Evolutionary conservation across 441 rosid species (phyloP).

Genomic region (Mallotus repandus): DNA sequence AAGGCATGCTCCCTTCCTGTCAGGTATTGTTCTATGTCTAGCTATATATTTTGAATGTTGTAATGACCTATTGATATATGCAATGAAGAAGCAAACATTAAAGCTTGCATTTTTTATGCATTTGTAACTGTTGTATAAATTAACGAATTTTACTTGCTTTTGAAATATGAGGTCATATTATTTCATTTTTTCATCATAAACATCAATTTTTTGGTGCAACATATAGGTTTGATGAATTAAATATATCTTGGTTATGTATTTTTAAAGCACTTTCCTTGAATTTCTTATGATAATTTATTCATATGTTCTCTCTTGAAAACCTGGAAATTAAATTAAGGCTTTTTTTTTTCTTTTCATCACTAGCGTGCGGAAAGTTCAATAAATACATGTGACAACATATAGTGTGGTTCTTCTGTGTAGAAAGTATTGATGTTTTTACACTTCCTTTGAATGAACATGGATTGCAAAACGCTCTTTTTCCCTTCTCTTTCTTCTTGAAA

Average conservation of each 20-base stretch:
- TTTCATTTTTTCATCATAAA: neutral
- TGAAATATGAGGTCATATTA: neutral
- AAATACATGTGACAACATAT: neutral
- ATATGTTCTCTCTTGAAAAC: neutral
- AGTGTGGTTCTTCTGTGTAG: neutral
- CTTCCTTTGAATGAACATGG: neutral
- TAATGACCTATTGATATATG: neutral
- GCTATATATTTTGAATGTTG: neutral
- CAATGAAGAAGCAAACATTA: neutral
- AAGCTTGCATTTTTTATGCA: neutral
- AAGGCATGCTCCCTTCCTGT: slow-evolving; percentile 42
- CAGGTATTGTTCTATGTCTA: slow-evolving; percentile 27
- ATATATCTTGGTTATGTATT: too few relatives aligned
- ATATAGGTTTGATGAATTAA: too few relatives aligned
- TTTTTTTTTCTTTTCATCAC: neutral
- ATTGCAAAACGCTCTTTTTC: neutral
- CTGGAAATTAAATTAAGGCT: neutral
- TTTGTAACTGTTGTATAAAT: neutral
- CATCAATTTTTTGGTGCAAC: too few relatives aligned
- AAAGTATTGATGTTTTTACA: neutral
- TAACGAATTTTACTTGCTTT: neutral
- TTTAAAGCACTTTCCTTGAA: neutral
- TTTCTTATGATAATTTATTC: neutral
- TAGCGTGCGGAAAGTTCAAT: neutral
- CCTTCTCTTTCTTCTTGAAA: neutral